Evolutionary conservation across 2,329 filamentous ascomycete species (phyloP).

Genomic region (Arthrobotrys sinensis): DNA sequence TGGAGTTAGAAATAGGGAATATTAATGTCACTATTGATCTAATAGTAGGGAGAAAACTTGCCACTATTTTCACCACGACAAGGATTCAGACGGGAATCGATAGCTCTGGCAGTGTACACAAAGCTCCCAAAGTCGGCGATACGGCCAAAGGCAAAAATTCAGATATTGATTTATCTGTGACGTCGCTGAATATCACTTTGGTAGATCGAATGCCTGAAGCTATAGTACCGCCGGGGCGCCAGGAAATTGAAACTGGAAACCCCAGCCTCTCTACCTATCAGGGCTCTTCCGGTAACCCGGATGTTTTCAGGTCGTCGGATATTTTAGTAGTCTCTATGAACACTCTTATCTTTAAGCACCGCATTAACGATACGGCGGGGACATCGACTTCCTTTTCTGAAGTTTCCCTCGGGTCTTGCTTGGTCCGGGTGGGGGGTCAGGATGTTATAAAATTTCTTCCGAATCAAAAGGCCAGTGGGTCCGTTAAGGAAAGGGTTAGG

Average conservation of each 20-base stretch:
- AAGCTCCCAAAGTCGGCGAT: background rate
- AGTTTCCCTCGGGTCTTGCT: constrained; percentile 73
- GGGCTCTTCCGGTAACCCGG: background rate
- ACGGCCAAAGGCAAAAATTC: background rate
- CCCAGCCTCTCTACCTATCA: background rate
- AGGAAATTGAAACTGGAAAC: background rate
- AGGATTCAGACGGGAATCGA: background rate
- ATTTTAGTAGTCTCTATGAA: constrained; percentile 35
- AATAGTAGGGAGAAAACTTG: constrained; percentile 31
- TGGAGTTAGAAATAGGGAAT: constrained; percentile 41
- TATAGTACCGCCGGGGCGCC: background rate
- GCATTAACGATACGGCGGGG: constrained; percentile 71
- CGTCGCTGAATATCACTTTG: constrained; percentile 33
- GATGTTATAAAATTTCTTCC: constrained; percentile 38
- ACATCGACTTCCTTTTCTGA: constrained; percentile 76
- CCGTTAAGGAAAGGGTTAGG: background rate
- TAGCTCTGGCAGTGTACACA: background rate
- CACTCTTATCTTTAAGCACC: constrained; percentile 18
- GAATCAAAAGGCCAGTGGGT: constrained; percentile 3
- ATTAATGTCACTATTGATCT: constrained; percentile 40
- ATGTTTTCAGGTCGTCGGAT: background rate
- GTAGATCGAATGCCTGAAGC: constrained; percentile 39
- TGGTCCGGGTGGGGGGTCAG: constrained; percentile 68
- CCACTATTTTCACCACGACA: background rate
- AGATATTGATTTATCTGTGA: constrained; percentile 25